Base-by-base conservation (phyloP, 2,329 filamentous ascomycete species). In the Tricladium varicosporioides region DNA sequence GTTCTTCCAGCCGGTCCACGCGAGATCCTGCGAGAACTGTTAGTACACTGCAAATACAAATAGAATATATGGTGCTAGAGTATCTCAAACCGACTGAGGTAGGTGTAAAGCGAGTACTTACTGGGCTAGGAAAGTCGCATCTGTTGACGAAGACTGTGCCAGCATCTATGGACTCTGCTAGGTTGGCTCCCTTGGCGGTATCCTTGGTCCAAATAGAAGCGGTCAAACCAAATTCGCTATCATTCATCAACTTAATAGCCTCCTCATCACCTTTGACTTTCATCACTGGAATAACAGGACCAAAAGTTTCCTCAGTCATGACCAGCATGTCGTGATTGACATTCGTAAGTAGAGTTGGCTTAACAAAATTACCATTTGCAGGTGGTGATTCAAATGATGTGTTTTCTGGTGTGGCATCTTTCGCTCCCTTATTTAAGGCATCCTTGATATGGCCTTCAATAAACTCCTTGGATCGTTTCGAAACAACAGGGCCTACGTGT, bases 171-270 rank as follows among this genome's bases (percentile, higher is more conserved):
- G 86, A 80, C 54, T 94, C 87, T 42, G 88, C 84, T 52, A 97
- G 79, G 70, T 89, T 82, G 65, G 92, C 85, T 14, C 88, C 93
- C 69, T 80, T 86, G 47, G 77, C 79, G 2, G 86, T 84, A 69
- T 97, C 91, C 73, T 94, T 95, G 57, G 92, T 96, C 93, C 93
- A 97, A 67, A 97, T 92, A 68, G 91, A 96, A n/a, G 92, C 93
- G 2, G 93, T 97, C 60, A 97, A 80, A 5, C 93, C 93, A 70
- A 96, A 96, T 63, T 96, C 87, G 75, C 90, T 94, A 71, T 96
- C 92, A 68, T 97, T 97, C 92, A 97, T 97, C 51, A 93, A 76
- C 64, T 79, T 76, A 60, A 97, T 76, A 1, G 93, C 93, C 73
- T 97, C 91, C 15, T 82, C 82, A 68, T 97, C 93, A 64, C 78